phyloP scores from a whole-genome alignment of 1,284 basidiomycete genomes.

The Pyrrhoderma lamaoense region DNA sequence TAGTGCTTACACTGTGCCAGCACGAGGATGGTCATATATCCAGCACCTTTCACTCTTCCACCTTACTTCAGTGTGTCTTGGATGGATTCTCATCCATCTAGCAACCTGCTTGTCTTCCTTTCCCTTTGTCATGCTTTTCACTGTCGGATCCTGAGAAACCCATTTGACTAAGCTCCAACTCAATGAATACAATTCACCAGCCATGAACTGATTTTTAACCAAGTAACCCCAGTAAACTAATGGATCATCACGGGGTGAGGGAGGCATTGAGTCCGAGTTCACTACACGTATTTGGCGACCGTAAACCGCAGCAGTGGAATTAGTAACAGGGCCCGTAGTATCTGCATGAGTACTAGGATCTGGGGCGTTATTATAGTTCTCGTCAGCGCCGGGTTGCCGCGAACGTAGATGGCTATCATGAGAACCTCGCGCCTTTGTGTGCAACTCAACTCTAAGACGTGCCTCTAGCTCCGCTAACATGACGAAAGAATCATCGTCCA shows the following conservation, averaged over 20 bases:
- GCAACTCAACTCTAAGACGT: conserved; percentile 69
- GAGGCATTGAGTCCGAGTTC: conserved; percentile 7
- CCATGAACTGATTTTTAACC: conserved; percentile 94
- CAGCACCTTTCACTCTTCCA: conserved; percentile 93
- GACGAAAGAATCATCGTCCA: conserved; percentile 91
- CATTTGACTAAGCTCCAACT: conserved; percentile 89
- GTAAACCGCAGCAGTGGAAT: neutral
- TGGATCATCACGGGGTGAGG: conserved; percentile 43
- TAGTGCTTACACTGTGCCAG: conserved; percentile 74
- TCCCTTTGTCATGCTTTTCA: conserved; percentile 67
- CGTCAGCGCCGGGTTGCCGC: neutral
- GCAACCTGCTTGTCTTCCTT: conserved; percentile 96
- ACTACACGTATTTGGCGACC: neutral
- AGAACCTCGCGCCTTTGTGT: conserved; percentile 25
- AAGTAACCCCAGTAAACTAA: conserved; percentile 94
- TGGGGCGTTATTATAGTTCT: conserved; percentile 15
- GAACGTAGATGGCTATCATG: neutral
- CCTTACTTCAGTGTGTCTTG: conserved; percentile 69
- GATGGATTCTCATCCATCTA: conserved; percentile 90
- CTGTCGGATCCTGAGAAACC: conserved; percentile 66
- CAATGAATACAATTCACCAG: conserved; percentile 88
- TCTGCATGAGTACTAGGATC: conserved; percentile 9
- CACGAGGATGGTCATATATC: conserved; percentile 97
- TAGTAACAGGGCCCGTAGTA: conserved; percentile 7
- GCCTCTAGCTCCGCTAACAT: conserved; percentile 91